Evolutionary conservation across 768 basidiomycete species (phyloP), one percentile per base, ranked within the genome.

Genomic region (Albatrellus ellisii): DNA sequence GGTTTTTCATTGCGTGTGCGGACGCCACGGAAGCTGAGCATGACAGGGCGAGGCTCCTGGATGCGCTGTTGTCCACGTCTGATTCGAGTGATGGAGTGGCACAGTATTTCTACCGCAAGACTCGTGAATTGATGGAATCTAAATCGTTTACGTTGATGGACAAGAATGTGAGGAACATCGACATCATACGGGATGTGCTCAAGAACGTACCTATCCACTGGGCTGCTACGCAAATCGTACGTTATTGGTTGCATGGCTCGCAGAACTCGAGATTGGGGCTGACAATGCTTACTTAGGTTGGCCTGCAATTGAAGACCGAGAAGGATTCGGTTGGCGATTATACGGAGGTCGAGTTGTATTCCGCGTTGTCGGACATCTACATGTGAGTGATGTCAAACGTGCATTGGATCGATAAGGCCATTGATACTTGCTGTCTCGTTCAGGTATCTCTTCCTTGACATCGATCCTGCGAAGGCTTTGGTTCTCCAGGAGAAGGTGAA

Each of bases 361-460:
- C 66, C 14, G 75, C 77, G 28, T 68, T 87, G 6, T 65, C 70
- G 20, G 77, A 82, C 17, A 79, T 88, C 39, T 88, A 86, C 57
- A 60, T 72, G 77, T 84, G 45, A 49, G 76, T 59, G 4, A 14
- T 26, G 2, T 24, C 8, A 9, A 17, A 14, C 8, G 4, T 21
- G 26, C 42, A 4, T 24, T 39, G 35, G 14, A 26, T 24, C 18
- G 17, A 21, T 17, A 35, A 10, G 12, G 15, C n/a, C 22, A 12
- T 17, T 4, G 24, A 36, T 12, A 18, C n/a, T 26, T 15, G 34
- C n/a, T 43, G n/a, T 41, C 14, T 25, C 9, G 15, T 21, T 17
- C 48, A 87, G 84, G 31, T 86, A 72, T 55, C 62, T 89, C 45
- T 89, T 88, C 73, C 68, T 87, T 26, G 75, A 86, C 39, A 62